Conservation (phyloP, 2,329 filamentous ascomycete genomes). For the Clonostachys rhizophaga region DNA sequence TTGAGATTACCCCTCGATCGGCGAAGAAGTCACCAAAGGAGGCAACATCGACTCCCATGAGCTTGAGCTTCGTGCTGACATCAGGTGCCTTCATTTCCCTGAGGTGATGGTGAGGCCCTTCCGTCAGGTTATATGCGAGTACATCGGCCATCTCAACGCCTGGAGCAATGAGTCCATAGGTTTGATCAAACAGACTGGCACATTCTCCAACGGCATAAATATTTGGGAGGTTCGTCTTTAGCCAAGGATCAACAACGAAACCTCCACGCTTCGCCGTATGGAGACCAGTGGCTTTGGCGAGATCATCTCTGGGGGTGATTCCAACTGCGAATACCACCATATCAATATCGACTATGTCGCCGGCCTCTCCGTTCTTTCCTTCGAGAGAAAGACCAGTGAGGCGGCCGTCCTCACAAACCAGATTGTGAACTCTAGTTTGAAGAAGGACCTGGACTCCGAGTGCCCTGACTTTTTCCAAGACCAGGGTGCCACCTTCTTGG, state of each 20-base stretch:
- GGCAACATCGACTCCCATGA: slow-evolving; percentile 85
- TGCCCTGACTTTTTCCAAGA: slow-evolving; percentile 74
- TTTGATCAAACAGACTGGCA: slow-evolving; percentile 82
- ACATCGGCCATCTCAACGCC: slow-evolving; percentile 93
- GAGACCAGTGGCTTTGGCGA: slow-evolving; percentile 67
- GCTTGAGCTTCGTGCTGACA: slow-evolving; percentile 85
- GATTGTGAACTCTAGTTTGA: slow-evolving; percentile 68
- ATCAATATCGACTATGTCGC: slow-evolving; percentile 66
- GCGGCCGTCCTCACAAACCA: slow-evolving; percentile 64
- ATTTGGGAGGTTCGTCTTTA: slow-evolving; percentile 66
- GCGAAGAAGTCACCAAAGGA: slow-evolving; percentile 95
- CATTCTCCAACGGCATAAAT: slow-evolving; percentile 91
- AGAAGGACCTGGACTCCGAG: slow-evolving; percentile 77
- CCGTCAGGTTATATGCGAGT: slow-evolving; percentile 84
- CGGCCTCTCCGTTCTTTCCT: slow-evolving; percentile 47
- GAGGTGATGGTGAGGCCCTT: slow-evolving; percentile 70
- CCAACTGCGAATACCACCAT: slow-evolving; percentile 90
- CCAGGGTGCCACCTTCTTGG: slow-evolving; percentile 72
- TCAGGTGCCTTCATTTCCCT: slow-evolving; percentile 76
- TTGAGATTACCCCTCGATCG: slow-evolving; percentile 53
- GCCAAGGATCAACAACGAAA: slow-evolving; percentile 62
- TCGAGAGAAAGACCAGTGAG: slow-evolving; percentile 76
- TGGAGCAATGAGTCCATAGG: slow-evolving; percentile 83
- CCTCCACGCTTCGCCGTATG: slow-evolving; percentile 70
- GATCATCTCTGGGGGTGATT: slow-evolving; percentile 75